Evolutionary conservation across 2,329 filamentous ascomycete species (phyloP).

Genomic region (Arthrobotrys iridis): DNA sequence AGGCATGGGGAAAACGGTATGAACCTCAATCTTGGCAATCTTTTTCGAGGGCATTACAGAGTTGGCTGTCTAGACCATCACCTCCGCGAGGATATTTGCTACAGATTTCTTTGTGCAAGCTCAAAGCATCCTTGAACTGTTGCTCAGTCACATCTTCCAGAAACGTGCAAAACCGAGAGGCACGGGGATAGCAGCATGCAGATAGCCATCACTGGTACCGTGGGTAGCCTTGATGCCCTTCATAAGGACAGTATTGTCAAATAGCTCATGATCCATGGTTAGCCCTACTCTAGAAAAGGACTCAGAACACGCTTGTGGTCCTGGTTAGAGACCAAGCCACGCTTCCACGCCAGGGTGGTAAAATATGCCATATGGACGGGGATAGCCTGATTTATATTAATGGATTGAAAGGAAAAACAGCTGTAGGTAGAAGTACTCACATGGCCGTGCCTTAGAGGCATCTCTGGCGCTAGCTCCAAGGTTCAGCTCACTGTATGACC

Average conservation of each 20-base stretch:
- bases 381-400: conserved; percentile 65
- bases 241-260: conserved; percentile 73
- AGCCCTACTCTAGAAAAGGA: conserved; percentile 75
- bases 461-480: conserved; percentile 75
- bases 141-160: conserved; percentile 73
- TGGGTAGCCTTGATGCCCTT: conserved; percentile 75
- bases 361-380: conserved; percentile 81
- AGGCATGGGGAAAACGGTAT: too few species aligned
- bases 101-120: conserved; percentile 72
- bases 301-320: conserved; percentile 73
- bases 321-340: conserved; percentile 69
- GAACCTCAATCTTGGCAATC: conserved; percentile 64
- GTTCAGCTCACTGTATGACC: conserved; percentile 79
- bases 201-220: conserved; percentile 74
- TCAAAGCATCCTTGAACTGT: conserved; percentile 71
- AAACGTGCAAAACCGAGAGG: conserved; percentile 75
- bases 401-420: neutral
- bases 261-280: conserved; percentile 76
- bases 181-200: conserved; percentile 74
- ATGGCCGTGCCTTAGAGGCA: conserved; percentile 76
- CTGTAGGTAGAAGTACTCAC: neutral
- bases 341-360: conserved; percentile 72
- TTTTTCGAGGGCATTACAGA: conserved; percentile 76
- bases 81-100: conserved; percentile 72
- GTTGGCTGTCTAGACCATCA: conserved; percentile 74